Percentiles rank a stretch among this genome's conserved stretches.
These are phyloP conservation scores for Mycena latifolia DNA, from an alignment of 768 basidiomycete species.

Conservation along the genomic window DNA sequence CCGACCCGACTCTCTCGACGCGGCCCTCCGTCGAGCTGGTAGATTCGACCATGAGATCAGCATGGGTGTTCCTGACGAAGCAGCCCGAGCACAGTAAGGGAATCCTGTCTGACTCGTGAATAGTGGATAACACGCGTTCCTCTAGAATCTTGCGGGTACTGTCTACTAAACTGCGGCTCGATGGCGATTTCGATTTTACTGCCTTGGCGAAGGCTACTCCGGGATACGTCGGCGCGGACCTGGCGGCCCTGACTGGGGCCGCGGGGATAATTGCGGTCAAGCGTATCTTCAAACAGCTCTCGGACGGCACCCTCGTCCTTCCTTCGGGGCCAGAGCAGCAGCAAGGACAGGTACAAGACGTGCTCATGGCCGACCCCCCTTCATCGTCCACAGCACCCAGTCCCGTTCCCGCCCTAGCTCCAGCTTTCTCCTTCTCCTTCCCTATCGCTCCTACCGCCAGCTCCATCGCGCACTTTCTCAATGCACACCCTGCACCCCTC, in stretches of 20 bases:
- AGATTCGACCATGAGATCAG: slow-evolving; percentile 98
- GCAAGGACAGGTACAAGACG: slow-evolving; percentile 42
- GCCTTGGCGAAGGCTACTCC: slow-evolving; percentile 93
- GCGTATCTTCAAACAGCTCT: slow-evolving; percentile 88
- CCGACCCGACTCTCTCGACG: slow-evolving; percentile 93
- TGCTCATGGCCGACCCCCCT: slow-evolving; percentile 59
- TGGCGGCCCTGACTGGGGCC: slow-evolving; percentile 90
- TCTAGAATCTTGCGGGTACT: slow-evolving; percentile 88
- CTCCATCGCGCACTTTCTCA: slow-evolving; percentile 92
- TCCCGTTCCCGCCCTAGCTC: slow-evolving; percentile 28
- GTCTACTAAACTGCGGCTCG: slow-evolving; percentile 84
- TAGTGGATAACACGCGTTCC: neutral
- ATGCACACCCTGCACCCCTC: slow-evolving; percentile 86
- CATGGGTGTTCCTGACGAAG: slow-evolving; percentile 96
- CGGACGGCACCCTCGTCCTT: slow-evolving; percentile 72
- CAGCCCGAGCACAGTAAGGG: slow-evolving; percentile 87
- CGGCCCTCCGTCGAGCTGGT: slow-evolving; percentile 93
- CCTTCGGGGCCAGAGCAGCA: slow-evolving; percentile 43
- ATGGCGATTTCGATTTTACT: slow-evolving; percentile 89
- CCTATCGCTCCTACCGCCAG: slow-evolving; percentile 52
- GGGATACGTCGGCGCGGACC: slow-evolving; percentile 96
- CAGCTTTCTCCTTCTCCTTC: slow-evolving; percentile 35
- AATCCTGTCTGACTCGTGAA: slow-evolving; percentile 5
- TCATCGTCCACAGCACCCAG: slow-evolving; percentile 40
- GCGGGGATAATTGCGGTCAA: slow-evolving; percentile 98